Evolutionary conservation across 2,329 filamentous ascomycete genomes (phyloP).

Genomic region (Harringtonia lauricola): DNA sequence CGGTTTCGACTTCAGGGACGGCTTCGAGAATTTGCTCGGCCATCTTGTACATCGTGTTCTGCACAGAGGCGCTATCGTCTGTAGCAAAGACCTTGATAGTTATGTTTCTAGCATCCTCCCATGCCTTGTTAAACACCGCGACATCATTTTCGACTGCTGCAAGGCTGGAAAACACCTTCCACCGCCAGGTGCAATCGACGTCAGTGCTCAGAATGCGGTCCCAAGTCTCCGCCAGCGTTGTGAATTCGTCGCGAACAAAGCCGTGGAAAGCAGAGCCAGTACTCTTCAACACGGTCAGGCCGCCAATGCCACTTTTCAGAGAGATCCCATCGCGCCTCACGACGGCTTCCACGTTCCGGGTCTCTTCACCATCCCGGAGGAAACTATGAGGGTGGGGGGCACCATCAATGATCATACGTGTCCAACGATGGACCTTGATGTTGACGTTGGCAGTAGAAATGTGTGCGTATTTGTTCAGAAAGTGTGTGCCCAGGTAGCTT

Average conservation of each 20-base stretch:
- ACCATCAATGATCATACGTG: slow-evolving; percentile 76
- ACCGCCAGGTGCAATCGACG: slow-evolving; percentile 78
- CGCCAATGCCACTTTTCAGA: slow-evolving; percentile 67
- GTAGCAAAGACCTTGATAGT: slow-evolving; percentile 87
- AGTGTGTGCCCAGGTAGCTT: slow-evolving; percentile 75
- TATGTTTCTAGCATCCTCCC: slow-evolving; percentile 64
- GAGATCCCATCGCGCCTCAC: slow-evolving; percentile 61
- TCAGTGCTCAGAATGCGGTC: slow-evolving; percentile 94
- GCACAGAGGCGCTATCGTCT: slow-evolving; percentile 85
- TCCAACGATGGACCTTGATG: slow-evolving; percentile 82
- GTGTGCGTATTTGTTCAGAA: slow-evolving; percentile 77
- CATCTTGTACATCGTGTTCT: slow-evolving; percentile 99
- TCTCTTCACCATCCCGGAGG: slow-evolving; percentile 80
- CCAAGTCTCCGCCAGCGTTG: slow-evolving; percentile 80
- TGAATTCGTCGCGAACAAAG: slow-evolving; percentile 89
- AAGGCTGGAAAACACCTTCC: slow-evolving; percentile 59
- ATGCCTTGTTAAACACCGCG: slow-evolving; percentile 67
- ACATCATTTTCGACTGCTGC: slow-evolving; percentile 54
- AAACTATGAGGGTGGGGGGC: slow-evolving; percentile 93
- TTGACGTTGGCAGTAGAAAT: slow-evolving; percentile 76
- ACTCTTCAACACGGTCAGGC: slow-evolving; percentile 85
- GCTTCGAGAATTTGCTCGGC: slow-evolving; percentile 70
- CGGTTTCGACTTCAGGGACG: slow-evolving; percentile 59
- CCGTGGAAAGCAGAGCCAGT: slow-evolving; percentile 94
- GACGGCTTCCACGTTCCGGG: slow-evolving; percentile 66